Percentiles rank a stretch among this genome's conserved stretches.
These are phyloP conservation scores for Coemansia sp. DNA, from an alignment of 192 early-diverging fungal genomes.

Conservation along the genomic window DNA sequence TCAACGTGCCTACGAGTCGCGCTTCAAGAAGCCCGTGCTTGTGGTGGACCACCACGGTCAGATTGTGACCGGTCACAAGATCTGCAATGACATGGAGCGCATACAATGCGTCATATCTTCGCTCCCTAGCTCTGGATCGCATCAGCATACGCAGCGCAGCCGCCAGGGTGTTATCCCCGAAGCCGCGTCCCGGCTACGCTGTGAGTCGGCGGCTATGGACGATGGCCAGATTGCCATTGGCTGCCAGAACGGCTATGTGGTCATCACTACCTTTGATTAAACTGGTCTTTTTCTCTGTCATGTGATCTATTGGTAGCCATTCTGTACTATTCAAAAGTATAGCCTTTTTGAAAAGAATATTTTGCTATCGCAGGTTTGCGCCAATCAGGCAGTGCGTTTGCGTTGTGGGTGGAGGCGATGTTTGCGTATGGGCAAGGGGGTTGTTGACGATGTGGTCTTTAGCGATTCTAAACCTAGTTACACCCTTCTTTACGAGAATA, in stretches of 20 bases:
- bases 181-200: conserved; percentile 10
- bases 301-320: neutral
- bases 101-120: conserved; percentile 5
- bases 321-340: neutral
- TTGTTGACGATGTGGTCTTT: no score
- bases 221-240: conserved; percentile 35
- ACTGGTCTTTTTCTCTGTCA: neutral
- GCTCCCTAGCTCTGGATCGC: neutral
- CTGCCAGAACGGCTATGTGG: conserved; percentile 47
- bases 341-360: no score
- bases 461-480: no score
- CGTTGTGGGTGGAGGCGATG: no score
- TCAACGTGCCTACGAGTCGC: conserved; percentile 37
- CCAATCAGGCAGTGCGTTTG: no score
- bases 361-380: no score
- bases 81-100: conserved; percentile 27
- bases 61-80: conserved; percentile 8
- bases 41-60: conserved; percentile 41
- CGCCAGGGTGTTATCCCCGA: conserved; percentile 5
- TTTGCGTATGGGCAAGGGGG: no score
- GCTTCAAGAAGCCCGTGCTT: conserved; percentile 15
- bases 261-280: conserved; percentile 41
- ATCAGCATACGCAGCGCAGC: conserved; percentile 1
- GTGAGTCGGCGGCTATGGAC: conserved; percentile 29
- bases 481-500: no score